Percentiles rank a stretch among this genome's conserved stretches.
These are phyloP conservation scores for Annulohypoxylon stygium DNA, from an alignment of 495 filamentous ascomycete genomes.

Conservation along the genomic window DNA sequence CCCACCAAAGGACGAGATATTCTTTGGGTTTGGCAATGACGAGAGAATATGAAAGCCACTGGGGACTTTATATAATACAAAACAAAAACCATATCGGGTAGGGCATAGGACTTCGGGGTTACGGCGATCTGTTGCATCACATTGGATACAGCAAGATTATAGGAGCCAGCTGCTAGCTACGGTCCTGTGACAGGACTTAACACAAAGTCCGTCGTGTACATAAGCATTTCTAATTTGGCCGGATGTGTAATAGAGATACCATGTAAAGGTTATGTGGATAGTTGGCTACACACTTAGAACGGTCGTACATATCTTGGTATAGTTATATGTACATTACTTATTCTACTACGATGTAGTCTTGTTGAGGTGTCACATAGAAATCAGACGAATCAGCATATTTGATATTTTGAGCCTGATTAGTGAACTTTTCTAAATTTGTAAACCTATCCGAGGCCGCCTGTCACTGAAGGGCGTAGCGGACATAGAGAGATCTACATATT, in stretches of 20 bases:
- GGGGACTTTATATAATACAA: neutral
- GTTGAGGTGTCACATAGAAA: neutral
- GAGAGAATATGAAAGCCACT: slow-evolving; percentile 7
- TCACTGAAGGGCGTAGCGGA: neutral
- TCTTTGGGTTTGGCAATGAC: slow-evolving; percentile 40
- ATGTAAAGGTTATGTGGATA: neutral
- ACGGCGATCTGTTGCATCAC: neutral
- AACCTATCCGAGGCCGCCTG: neutral
- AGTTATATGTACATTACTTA: neutral
- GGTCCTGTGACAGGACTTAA: slow-evolving; percentile 15
- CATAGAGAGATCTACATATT: neutral
- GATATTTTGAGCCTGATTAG: neutral
- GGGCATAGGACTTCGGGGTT: neutral
- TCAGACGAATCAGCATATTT: neutral
- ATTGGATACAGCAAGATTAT: neutral
- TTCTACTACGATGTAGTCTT: neutral
- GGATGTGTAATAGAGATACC: neutral
- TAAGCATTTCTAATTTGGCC: neutral
- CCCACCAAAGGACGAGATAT: slow-evolving; percentile 60
- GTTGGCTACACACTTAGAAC: neutral
- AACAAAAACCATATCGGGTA: neutral
- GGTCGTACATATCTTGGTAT: neutral
- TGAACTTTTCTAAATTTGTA: neutral
- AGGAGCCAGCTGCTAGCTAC: neutral
- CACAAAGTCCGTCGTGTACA: slow-evolving; percentile 10